phyloP scores from a whole-genome alignment of 225 moss, liverwort and hornwort genomes.

The Takakia lepidozioides region DNA sequence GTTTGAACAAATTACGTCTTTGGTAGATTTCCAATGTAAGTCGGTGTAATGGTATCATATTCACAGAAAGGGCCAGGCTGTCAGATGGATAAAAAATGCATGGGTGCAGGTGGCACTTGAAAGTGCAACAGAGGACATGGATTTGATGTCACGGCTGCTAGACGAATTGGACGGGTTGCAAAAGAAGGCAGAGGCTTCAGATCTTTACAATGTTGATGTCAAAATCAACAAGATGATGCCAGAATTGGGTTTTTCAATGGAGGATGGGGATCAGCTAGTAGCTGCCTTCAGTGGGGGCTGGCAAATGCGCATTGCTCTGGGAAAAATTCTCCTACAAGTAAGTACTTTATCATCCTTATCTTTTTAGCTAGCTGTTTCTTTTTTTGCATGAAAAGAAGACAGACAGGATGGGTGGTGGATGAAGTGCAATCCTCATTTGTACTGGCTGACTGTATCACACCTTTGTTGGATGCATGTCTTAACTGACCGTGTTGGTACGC shows the following conservation, averaged over 20 bases:
- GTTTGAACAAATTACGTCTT: too few relatives aligned
- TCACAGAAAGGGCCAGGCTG: too few relatives aligned
- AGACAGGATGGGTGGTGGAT: too few relatives aligned
- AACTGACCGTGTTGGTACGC: neutral
- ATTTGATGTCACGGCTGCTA: slow-evolving; percentile 41
- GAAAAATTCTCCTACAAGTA: slow-evolving; percentile 58
- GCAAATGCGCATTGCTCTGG: slow-evolving; percentile 62
- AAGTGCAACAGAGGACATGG: slow-evolving; percentile 60
- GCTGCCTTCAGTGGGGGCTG: slow-evolving; percentile 62
- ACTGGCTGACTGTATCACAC: too few relatives aligned
- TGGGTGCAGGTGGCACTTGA: slow-evolving; percentile 37
- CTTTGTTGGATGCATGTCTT: neutral
- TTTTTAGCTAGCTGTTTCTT: too few relatives aligned
- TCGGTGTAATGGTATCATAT: too few relatives aligned
- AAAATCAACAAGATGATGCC: slow-evolving; percentile 73
- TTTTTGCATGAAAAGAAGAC: too few relatives aligned
- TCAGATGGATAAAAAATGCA: too few relatives aligned
- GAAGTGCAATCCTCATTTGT: too few relatives aligned
- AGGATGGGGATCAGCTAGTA: slow-evolving; percentile 54
- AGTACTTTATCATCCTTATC: neutral
- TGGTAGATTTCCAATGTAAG: too few relatives aligned
- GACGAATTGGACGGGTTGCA: slow-evolving; percentile 53
- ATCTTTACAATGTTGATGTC: slow-evolving; percentile 47
- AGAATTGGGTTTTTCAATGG: slow-evolving; percentile 45
- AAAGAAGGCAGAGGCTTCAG: slow-evolving; percentile 43